Conservation (phyloP, 768 basidiomycete species). For the Sporobolomyces pararoseus region DNA sequence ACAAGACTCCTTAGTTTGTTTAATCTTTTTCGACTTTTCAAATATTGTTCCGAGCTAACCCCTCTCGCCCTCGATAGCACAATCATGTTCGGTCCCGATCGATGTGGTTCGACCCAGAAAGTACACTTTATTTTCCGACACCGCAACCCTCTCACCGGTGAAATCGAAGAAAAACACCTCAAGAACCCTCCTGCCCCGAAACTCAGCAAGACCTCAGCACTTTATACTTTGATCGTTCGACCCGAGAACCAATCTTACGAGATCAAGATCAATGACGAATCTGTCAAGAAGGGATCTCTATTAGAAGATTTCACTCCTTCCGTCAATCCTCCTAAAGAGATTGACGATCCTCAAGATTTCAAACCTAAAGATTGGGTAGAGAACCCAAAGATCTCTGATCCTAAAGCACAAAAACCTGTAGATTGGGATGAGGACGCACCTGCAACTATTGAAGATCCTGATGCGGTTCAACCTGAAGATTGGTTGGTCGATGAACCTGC, state of each 20-base stretch:
- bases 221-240: slow-evolving; percentile 89
- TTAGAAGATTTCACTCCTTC: slow-evolving; percentile 90
- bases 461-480: slow-evolving; percentile 83
- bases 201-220: slow-evolving; percentile 87
- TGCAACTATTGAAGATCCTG: slow-evolving; percentile 80
- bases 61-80: slow-evolving; percentile 20
- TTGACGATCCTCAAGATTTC: slow-evolving; percentile 83
- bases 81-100: slow-evolving; percentile 72
- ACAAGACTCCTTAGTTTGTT: slow-evolving; percentile 81
- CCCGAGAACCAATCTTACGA: slow-evolving; percentile 86
- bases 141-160: slow-evolving; percentile 85
- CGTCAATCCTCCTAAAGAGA: slow-evolving; percentile 88
- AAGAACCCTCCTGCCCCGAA: slow-evolving; percentile 71
- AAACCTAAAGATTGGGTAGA: slow-evolving; percentile 96
- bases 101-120: slow-evolving; percentile 57
- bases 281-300: slow-evolving; percentile 71
- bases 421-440: slow-evolving; percentile 99
- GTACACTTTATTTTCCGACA: slow-evolving; percentile 99
- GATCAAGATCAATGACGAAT: slow-evolving; percentile 82
- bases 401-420: slow-evolving; percentile 59
- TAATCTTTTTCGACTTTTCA: neutral
- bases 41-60: too few relatives aligned
- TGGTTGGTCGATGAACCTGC: slow-evolving; percentile 89
- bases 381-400: slow-evolving; percentile 64
- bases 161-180: slow-evolving; percentile 96